Conservation (phyloP, 768 basidiomycete species). For the Agrocybe praecox region DNA sequence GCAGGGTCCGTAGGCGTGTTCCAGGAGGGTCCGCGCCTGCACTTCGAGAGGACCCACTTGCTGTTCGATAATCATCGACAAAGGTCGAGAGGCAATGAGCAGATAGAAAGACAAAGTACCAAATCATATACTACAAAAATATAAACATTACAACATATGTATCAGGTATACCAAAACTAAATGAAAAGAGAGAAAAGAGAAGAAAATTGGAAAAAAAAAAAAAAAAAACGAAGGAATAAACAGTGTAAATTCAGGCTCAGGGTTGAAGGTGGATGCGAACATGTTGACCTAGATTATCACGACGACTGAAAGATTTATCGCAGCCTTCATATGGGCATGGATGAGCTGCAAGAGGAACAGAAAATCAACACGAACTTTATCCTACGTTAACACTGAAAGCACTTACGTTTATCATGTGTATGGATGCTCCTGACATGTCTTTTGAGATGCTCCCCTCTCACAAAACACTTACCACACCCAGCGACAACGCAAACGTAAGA, state of each 20-base stretch:
- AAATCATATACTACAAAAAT: too few species aligned
- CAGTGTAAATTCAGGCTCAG: constrained; percentile 3
- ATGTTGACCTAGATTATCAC: constrained; percentile 81
- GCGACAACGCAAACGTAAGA: constrained; percentile 68
- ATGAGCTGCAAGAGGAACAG: constrained; percentile 40
- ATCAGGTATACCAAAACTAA: too few species aligned
- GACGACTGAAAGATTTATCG: constrained; percentile 69
- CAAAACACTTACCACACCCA: constrained; percentile 81
- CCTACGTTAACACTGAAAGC: not conserved
- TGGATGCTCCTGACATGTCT: constrained; percentile 81
- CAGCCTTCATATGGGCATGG: constrained; percentile 67
- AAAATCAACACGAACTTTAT: not conserved
- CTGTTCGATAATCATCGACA: too few species aligned
- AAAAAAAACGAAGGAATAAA: not conserved
- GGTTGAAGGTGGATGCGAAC: constrained; percentile 56
- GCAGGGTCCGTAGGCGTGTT: too few species aligned
- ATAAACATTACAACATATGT: too few species aligned
- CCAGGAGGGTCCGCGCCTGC: too few species aligned
- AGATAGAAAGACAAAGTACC: too few species aligned
- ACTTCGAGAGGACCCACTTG: too few species aligned
- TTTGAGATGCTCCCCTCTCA: constrained; percentile 80
- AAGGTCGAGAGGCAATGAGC: too few species aligned
- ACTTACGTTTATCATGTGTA: constrained; percentile 83
- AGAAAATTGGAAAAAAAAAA: not conserved
- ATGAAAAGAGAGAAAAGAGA: not conserved